Evolutionary conservation across 2,329 filamentous ascomycete genomes (phyloP), one percentile per base, ranked within the genome.

Genomic region (Lecanicillium sp.): DNA sequence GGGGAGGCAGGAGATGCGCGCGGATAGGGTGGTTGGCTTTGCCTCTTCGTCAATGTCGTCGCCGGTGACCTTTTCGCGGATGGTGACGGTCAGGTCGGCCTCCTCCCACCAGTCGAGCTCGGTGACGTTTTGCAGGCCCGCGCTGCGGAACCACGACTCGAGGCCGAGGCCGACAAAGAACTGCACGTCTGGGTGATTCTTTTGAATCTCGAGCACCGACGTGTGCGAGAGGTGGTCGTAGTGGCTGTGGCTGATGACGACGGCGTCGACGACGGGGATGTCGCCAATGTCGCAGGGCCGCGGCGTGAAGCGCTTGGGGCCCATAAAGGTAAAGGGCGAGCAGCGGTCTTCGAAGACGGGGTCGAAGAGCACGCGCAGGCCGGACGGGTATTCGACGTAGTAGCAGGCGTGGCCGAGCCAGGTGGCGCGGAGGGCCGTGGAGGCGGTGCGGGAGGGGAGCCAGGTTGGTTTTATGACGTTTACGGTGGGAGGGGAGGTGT

Each of bases 41-140:
- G 22, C 22, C 22, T 25, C 22, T n/a, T n/a, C n/a, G 31, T 59
- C 51, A n/a, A 51, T 49, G 4, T 55, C 48, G 10, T 52, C 49
- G 15, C 56, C 49, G 8, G 46, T 43, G n/a, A 47, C 51, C 22
- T 53, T 55, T 4, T 61, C 54, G 29, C 54, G 45, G 15, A 52
- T 46, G 25, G 49, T 46, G 18, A 95, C 62, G 0, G 66, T 77
- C n/a, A 95, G 60, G 34, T 90, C 80, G 5, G 79, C 73, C 46
- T 86, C 81, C 49, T 94, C 81, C 90, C 90, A 96, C 90, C 90
- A 96, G 62, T 97, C 90, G 52, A 96, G 60, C 64, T 96, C 89
- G 0, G 87, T 94, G 31, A 90, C 81, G 43, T 87, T 85, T 2
- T 73, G 47, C 39, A 95, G 76, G 1, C 86, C 87, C 18, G 69